phyloP scores from a whole-genome alignment of 352 stramenopile genomes.

The Bremia lactucae region DNA sequence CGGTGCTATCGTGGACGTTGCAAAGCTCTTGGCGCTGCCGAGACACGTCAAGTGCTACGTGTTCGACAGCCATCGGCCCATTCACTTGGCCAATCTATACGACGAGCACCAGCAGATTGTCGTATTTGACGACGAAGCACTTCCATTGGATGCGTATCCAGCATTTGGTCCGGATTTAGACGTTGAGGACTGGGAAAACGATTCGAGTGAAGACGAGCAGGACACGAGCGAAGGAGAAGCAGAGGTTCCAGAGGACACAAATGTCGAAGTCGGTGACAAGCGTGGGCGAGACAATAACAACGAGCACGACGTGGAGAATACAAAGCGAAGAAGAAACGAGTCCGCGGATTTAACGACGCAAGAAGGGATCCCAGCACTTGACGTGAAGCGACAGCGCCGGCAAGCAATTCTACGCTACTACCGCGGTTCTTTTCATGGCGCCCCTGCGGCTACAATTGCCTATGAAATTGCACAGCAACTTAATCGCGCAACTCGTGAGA shows the following conservation, averaged over 20 bases:
- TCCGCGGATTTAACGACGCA: conserved; percentile 12
- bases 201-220: conserved; percentile 44
- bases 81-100: conserved; percentile 96
- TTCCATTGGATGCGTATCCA: conserved; percentile 61
- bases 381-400: conserved; percentile 41
- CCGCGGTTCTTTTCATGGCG: conserved; percentile 81
- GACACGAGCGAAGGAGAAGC: conserved; percentile 28
- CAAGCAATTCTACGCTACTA: conserved; percentile 90
- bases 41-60: conserved; percentile 85
- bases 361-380: conserved; percentile 10
- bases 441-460: conserved; percentile 60
- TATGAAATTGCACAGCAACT: conserved; percentile 78
- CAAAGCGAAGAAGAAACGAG: conserved; percentile 25
- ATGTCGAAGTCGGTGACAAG: conserved; percentile 24
- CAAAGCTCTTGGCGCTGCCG: conserved; percentile 66
- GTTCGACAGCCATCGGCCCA: conserved; percentile 90
- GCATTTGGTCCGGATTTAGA: conserved; percentile 80
- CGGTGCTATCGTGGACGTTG: conserved; percentile 88
- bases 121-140: conserved; percentile 71
- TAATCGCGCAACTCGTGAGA: conserved; percentile 77
- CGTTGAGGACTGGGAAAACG: conserved; percentile 52
- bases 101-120: conserved; percentile 65
- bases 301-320: conserved; percentile 18
- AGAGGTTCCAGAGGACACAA: neutral
- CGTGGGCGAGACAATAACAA: conserved; percentile 17